Conservation (phyloP, 305 asterid genomes). For the Fraxinus platypoda region DNA sequence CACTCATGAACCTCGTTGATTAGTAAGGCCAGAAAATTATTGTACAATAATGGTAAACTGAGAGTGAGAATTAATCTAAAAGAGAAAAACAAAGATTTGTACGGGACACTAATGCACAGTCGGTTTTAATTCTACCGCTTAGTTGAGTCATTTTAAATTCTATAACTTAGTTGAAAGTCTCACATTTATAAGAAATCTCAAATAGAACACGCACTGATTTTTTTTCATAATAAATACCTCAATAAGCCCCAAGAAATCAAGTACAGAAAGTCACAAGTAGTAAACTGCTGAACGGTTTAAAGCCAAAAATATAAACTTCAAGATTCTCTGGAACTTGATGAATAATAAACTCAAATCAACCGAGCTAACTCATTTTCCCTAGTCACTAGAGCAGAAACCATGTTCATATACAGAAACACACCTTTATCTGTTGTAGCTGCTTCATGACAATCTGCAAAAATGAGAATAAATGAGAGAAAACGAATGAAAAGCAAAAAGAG, state of each 20-base stretch:
- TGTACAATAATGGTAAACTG: background rate
- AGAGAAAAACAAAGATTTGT: background rate
- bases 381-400: background rate
- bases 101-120: background rate
- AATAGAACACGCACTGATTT: background rate
- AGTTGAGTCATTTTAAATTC: background rate
- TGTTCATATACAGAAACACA: slow-evolving; percentile 27
- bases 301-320: background rate
- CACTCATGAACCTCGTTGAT: background rate
- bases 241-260: background rate
- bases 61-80: background rate
- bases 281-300: background rate
- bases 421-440: slow-evolving; percentile 83
- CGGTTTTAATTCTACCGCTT: background rate
- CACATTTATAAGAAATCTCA: background rate
- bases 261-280: background rate
- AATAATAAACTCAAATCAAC: background rate
- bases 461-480: slow-evolving; percentile 14
- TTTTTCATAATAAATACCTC: background rate
- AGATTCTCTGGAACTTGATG: background rate
- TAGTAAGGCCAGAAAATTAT: background rate
- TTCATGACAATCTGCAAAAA: slow-evolving; percentile 59
- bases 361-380: slow-evolving; percentile 9
- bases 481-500: slow-evolving; percentile 13
- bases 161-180: background rate